Evolutionary conservation across 139 green algal species (phyloP).

Genomic region (Chlorella sp.): DNA sequence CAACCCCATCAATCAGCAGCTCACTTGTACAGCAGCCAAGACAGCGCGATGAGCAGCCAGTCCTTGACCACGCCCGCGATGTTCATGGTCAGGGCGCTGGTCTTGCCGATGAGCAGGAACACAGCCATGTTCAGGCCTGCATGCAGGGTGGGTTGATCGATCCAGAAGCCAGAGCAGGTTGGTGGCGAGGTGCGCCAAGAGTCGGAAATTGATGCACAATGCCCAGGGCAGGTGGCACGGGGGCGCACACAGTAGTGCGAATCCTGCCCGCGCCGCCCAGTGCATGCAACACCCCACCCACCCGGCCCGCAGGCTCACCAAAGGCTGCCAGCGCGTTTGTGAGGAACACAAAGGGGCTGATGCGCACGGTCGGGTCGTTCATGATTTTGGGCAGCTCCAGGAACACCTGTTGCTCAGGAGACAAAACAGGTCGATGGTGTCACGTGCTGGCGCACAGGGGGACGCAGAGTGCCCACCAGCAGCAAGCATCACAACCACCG

Average conservation of each 20-base stretch:
- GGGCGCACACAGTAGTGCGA: no score
- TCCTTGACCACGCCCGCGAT: constrained; percentile 87
- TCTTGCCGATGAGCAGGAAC: constrained; percentile 93
- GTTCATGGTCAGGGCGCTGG: constrained; percentile 86
- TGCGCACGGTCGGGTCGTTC: constrained; percentile 59
- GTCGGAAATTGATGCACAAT: no score
- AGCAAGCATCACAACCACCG: no score
- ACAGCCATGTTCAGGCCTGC: constrained; percentile 89
- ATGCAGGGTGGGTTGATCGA: neutral
- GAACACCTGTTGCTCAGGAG: constrained; percentile 24
- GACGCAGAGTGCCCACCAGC: no score
- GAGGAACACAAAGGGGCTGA: constrained; percentile 67
- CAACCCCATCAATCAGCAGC: no score
- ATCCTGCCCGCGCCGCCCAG: no score
- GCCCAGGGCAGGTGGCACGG: no score
- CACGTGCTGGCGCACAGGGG: no score
- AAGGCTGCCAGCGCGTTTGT: constrained; percentile 91
- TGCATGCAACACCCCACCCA: neutral
- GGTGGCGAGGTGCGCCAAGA: neutral
- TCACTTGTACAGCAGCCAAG: constrained; percentile 65
- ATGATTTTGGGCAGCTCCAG: constrained; percentile 67
- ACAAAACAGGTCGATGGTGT: no score
- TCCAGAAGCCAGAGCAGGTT: constrained; percentile 1
- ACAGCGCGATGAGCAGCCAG: constrained; percentile 73
- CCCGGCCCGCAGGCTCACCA: constrained; percentile 13